Evolutionary conservation across 345 rosid genomes (phyloP), one percentile per base, ranked within the genome.

Genomic region (Clausena lansium): DNA sequence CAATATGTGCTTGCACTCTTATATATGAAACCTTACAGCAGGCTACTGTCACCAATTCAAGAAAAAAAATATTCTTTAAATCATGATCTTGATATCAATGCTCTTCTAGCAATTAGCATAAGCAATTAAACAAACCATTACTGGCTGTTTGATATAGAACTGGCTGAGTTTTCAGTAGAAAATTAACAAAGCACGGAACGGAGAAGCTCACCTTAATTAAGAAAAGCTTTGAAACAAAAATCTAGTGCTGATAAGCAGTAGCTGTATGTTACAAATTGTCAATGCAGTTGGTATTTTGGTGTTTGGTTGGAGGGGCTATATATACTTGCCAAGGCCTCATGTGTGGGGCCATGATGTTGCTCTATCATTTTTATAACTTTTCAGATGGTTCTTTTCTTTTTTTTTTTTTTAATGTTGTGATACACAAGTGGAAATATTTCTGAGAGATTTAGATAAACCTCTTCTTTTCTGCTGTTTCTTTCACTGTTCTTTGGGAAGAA

Each of bases 251-350:
- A 35, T 36, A 47, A 9, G 58, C 24, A 73, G 58, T 9, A 22
- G 63, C 52, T 59, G 67, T 50, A 33, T 25, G 35, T 7, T 74
- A 59, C 33, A 41, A 74, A 52, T 39, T 27, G 71, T 63, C 35
- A 76, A 66, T 81, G 73, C 47, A 36, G 66, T 28, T 67, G 87
- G 81, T 81, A 86, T 81, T 71, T 80, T 71, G 74, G 70, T 58
- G 80, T 33, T 78, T 70, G 84, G 74, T 77, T 32, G 58, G 35
- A 81, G 57, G 63, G 83, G 73, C 73, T 78, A 80, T 85, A 82
- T 86, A 86, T 86, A 89, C 81, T 61, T 81, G 83, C 63, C 67
- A 58, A 63, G 36, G 76, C 69, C 36, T 57, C 30, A 72, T 22
- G 39, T 13, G 85, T 69, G 79, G 74, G 87, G 67, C 59, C 80